phyloP scores from a whole-genome alignment of 768 basidiomycete genomes.

The Cubamyces lactineus region DNA sequence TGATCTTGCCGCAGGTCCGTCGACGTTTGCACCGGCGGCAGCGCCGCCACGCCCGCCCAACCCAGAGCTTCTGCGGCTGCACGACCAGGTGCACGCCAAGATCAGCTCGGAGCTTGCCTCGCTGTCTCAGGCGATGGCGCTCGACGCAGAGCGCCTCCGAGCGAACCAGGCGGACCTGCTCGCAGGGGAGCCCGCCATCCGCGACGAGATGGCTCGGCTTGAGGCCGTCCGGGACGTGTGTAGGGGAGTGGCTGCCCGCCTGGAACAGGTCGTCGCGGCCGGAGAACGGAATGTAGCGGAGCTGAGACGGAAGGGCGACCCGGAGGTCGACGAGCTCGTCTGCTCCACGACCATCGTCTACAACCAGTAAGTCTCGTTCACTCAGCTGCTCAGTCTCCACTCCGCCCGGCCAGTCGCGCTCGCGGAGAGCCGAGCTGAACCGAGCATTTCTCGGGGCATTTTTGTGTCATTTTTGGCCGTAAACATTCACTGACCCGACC shows the following conservation, averaged over 20 bases:
- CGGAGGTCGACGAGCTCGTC: slow-evolving; percentile 94
- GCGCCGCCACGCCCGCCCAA: slow-evolving; percentile 85
- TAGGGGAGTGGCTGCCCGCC: slow-evolving; percentile 69
- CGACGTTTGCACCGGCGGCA: slow-evolving; percentile 34
- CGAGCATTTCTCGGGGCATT: background rate
- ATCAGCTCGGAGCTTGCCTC: slow-evolving; percentile 72
- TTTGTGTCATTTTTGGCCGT: background rate
- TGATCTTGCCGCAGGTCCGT: slow-evolving; percentile 17
- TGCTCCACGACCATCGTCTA: slow-evolving; percentile 96
- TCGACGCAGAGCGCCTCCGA: slow-evolving; percentile 75
- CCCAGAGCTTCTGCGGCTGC: slow-evolving; percentile 84
- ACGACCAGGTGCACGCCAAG: slow-evolving; percentile 76
- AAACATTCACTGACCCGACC: slow-evolving; percentile 19
- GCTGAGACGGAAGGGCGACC: slow-evolving; percentile 81
- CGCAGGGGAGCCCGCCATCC: slow-evolving; percentile 89
- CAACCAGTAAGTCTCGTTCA: slow-evolving; percentile 69
- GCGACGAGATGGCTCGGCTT: slow-evolving; percentile 93
- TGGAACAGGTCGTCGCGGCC: slow-evolving; percentile 61
- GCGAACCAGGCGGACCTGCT: slow-evolving; percentile 84
- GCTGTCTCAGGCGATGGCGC: slow-evolving; percentile 61
- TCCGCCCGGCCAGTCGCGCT: too few relatives aligned
- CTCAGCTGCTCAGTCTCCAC: too few relatives aligned
- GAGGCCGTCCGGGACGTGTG: slow-evolving; percentile 95
- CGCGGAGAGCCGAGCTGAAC: too few relatives aligned
- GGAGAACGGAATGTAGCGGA: slow-evolving; percentile 79